Evolutionary conservation across 495 filamentous ascomycete genomes (phyloP).

Genomic region (Evernia prunastri): DNA sequence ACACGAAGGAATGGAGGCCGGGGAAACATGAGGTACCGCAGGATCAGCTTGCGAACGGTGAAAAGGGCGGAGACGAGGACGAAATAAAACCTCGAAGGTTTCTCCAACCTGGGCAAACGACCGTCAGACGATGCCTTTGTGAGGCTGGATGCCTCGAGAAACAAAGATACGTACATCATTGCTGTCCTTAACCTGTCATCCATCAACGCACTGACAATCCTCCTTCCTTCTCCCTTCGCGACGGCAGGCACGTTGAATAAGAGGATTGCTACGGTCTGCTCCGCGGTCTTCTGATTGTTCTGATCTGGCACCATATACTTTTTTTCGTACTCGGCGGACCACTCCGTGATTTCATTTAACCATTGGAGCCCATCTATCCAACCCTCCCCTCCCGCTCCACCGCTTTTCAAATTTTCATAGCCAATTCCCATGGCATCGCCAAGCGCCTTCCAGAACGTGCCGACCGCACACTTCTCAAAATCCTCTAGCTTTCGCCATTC

Average conservation of each 20-base stretch:
- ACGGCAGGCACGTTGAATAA: constrained; percentile 49
- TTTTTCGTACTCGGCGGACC: constrained; percentile 54
- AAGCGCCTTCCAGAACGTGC: constrained; percentile 58
- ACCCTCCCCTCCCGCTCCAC: constrained; percentile 27
- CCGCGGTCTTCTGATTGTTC: constrained; percentile 47
- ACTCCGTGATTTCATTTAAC: constrained; percentile 53
- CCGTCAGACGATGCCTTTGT: neutral
- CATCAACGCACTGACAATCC: constrained; percentile 54
- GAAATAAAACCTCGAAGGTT: constrained; percentile 36
- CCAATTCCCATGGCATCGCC: constrained; percentile 57
- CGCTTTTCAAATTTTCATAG: constrained; percentile 36
- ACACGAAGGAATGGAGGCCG: constrained; percentile 43
- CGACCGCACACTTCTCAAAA: constrained; percentile 59
- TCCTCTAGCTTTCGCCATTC: constrained; percentile 60
- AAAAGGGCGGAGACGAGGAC: constrained; percentile 40
- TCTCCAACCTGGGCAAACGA: constrained; percentile 36
- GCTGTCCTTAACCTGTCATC: constrained; percentile 55
- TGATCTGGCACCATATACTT: constrained; percentile 50
- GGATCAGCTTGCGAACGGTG: constrained; percentile 41
- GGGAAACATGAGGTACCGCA: constrained; percentile 53
- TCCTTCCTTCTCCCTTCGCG: constrained; percentile 42
- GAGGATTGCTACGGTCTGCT: constrained; percentile 53
- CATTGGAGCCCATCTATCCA: constrained; percentile 60
- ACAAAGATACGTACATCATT: constrained; percentile 49
- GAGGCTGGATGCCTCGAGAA: neutral